A percentile compares a stretch with the other conserved stretches of the same genome.
These are phyloP conservation scores for Plantago ovata DNA, from an alignment of 257 asterid species.

Conservation along the genomic window DNA sequence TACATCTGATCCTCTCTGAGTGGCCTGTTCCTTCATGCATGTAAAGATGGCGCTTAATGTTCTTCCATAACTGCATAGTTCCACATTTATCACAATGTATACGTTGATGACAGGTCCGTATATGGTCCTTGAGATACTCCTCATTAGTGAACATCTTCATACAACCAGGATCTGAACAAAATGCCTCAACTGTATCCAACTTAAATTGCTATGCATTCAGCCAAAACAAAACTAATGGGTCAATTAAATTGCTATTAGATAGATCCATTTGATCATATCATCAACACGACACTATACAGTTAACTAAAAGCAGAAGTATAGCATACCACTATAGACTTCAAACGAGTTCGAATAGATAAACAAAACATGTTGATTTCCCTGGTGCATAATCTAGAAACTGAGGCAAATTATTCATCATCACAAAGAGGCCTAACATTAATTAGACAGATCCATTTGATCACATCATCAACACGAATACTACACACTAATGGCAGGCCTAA, in stretches of 20 bases:
- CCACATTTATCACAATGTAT: constrained; percentile 70
- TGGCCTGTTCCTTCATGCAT: constrained; percentile 46
- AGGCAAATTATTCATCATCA: no score
- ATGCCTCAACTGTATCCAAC: constrained; percentile 66
- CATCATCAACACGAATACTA: no score
- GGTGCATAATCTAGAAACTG: no score
- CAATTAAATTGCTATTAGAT: not conserved
- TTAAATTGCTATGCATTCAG: constrained; percentile 63
- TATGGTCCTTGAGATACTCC: constrained; percentile 73
- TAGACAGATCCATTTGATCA: no score
- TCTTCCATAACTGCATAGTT: constrained; percentile 70
- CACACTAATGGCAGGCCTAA: not conserved
- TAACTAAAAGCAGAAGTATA: not conserved
- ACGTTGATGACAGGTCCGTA: constrained; percentile 59
- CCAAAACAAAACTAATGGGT: constrained; percentile 6
- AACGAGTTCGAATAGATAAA: no score
- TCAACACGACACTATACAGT: not conserved
- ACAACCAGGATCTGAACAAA: constrained; percentile 79
- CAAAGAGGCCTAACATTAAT: no score
- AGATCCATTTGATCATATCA: not conserved
- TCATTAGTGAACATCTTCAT: constrained; percentile 73
- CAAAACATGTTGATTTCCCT: no score
- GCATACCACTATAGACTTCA: no score
- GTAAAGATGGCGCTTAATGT: constrained; percentile 77
- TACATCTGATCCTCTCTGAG: constrained; percentile 48